Evolutionary conservation across 2,329 filamentous ascomycete genomes (phyloP).

Genomic region (Camillea tinctor): DNA sequence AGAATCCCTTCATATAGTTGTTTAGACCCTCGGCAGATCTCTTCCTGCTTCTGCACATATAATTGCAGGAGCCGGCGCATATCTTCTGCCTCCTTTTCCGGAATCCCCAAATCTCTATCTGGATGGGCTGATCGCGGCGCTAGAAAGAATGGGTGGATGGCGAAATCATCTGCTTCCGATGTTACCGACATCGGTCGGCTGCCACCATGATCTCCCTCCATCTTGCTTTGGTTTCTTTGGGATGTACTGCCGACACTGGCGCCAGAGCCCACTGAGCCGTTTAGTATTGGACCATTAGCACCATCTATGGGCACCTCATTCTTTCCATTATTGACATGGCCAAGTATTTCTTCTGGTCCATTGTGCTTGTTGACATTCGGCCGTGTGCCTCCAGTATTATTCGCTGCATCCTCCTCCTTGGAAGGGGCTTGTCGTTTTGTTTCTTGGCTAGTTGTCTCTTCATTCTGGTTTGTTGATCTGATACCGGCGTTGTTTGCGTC

Average conservation of each 20-base stretch:
- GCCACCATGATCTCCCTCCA: constrained; percentile 16
- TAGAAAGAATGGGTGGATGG: constrained; percentile 73
- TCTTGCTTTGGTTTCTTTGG: constrained; percentile 14
- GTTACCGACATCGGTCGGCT: constrained; percentile 30
- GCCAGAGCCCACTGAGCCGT: constrained; percentile 10
- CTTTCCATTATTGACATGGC: constrained; percentile 8
- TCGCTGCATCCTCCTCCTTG: constrained; percentile 1
- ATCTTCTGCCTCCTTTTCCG: constrained; percentile 73
- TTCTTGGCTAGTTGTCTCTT: constrained; percentile 8
- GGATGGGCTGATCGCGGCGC: constrained; percentile 61
- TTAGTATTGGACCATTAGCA: constrained; percentile 12
- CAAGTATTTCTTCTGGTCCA: neutral
- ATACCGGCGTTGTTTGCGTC: constrained; percentile 19
- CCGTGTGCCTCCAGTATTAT: constrained; percentile 1
- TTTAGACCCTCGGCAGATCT: constrained; percentile 70
- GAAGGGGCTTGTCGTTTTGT: constrained; percentile 1
- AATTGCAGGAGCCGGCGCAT: constrained; percentile 70
- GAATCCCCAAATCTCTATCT: constrained; percentile 71
- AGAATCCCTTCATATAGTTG: constrained; percentile 70
- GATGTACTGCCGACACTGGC: constrained; percentile 3
- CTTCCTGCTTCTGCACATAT: constrained; percentile 84
- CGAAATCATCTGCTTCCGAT: constrained; percentile 47
- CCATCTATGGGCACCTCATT: constrained; percentile 4
- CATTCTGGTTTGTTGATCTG: constrained; percentile 20
- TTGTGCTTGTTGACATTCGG: constrained; percentile 3